Evolutionary conservation across 2,329 filamentous ascomycete genomes (phyloP).

Genomic region (Kalaharituber pfeilii): DNA sequence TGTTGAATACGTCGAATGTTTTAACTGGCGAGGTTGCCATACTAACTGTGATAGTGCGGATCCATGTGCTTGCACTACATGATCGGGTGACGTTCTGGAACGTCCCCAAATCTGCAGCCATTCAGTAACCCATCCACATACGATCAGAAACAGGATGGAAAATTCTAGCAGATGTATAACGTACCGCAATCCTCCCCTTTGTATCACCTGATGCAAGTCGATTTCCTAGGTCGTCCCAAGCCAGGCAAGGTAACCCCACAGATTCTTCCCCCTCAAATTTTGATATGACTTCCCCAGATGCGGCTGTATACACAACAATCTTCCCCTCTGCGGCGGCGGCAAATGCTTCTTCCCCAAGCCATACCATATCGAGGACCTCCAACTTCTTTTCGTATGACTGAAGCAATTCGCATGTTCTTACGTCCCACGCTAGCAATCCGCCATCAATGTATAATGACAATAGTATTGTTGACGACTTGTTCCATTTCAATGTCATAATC

Average conservation of each 20-base stretch:
- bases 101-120: neutral
- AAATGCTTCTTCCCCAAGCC: constrained; percentile 13
- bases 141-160: constrained; percentile 12
- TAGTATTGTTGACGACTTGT: constrained; percentile 13
- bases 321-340: constrained; percentile 12
- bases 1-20: neutral
- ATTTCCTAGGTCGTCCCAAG: constrained; percentile 16
- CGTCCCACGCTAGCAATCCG: constrained; percentile 17
- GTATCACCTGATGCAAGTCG: constrained; percentile 15
- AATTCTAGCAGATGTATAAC: constrained; percentile 12
- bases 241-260: constrained; percentile 13
- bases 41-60: neutral
- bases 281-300: neutral
- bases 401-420: constrained; percentile 9
- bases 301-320: constrained; percentile 7
- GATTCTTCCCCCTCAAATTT: neutral
- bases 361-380: constrained; percentile 12
- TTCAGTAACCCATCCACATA: no score
- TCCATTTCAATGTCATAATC: constrained; percentile 15
- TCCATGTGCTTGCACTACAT: neutral
- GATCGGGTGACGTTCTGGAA: neutral
- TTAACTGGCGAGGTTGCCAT: neutral
- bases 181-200: constrained; percentile 2
- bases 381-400: constrained; percentile 9
- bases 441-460: constrained; percentile 14